A percentile compares a stretch with the other conserved stretches of the same genome.
Evolutionary conservation across 306 rosid genomes (phyloP).

Genomic region (Cicer bijugum): DNA sequence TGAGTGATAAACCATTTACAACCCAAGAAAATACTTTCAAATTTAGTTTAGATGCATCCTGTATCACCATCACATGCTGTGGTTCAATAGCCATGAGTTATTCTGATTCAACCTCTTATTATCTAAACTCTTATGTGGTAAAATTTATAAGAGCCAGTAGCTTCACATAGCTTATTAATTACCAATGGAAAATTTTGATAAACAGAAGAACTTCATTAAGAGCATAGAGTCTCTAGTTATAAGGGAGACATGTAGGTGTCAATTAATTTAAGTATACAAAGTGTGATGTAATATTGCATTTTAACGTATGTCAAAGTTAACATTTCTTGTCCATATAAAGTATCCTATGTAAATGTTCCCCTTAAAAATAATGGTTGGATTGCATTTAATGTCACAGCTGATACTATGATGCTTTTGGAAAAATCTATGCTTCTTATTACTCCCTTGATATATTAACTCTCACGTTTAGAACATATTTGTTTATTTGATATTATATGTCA

Average conservation of each 20-base stretch:
- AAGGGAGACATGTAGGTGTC: slow-evolving; percentile 6
- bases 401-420: slow-evolving; percentile 24
- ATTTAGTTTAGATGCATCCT: slow-evolving; percentile 65
- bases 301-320: slow-evolving; percentile 8
- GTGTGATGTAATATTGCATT: slow-evolving; percentile 6
- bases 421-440: slow-evolving; percentile 41
- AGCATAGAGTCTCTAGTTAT: slow-evolving; percentile 6
- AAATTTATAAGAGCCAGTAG: neutral
- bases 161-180: neutral
- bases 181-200: slow-evolving; percentile 15
- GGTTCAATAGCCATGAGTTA: slow-evolving; percentile 40
- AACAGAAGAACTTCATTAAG: slow-evolving; percentile 17
- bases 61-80: slow-evolving; percentile 70
- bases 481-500: too few species aligned
- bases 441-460: too few species aligned
- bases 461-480: too few species aligned
- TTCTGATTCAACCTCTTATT: slow-evolving; percentile 12
- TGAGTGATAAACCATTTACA: slow-evolving; percentile 53
- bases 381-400: slow-evolving; percentile 6
- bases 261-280: slow-evolving; percentile 15
- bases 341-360: slow-evolving; percentile 37
- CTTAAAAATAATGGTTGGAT: neutral
- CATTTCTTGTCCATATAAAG: slow-evolving; percentile 42
- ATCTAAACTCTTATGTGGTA: slow-evolving; percentile 20
- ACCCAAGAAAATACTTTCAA: slow-evolving; percentile 57